Evolutionary conservation across 495 filamentous ascomycete genomes (phyloP), one percentile per base, ranked within the genome.

Genomic region (Talaromyces trachyspermus): DNA sequence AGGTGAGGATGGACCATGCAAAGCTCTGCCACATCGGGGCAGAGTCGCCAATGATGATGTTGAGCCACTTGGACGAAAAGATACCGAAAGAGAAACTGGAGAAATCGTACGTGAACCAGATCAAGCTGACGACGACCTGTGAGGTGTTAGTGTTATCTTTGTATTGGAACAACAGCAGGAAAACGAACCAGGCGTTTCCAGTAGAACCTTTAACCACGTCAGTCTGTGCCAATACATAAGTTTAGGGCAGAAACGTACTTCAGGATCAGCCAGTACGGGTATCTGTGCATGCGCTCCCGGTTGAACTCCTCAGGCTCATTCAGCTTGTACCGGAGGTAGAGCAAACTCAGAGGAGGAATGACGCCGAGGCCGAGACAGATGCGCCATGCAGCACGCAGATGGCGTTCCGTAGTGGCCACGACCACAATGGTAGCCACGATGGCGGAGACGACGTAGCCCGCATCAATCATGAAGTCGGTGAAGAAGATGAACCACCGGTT

Each of bases 51-150:
- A 83, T 71, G 45, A 95, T 83, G 53, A 84, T 81, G 14, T 59
- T 49, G 14, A 95, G 57, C 66, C 87, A 89, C 5, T 76, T 67
- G 7, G 80, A 79, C 0, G 83, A 85, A 63, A 89, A 92, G 52
- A 90, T 86, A 45, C 77, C 69, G 66, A 92, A 92, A 10, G 81
- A 80, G 60, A 92, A 95, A 17, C 81, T 64, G 0, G 79, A 84
- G 55, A 91, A 91, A 67, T 95, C 86, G 59, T 95, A 95, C 54
- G 94, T 76, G 64, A 94, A 95, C 90, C 90, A 96, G 61, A 96
- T 89, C 19, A 85, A 49, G 46, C 77, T 83, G 37, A 95, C 85
- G 11, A 86, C 65, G 4, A 76, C 51, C 39, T 95, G 65, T n/a
- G 78, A 66, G 46, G 61, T 74, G 74, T 69, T 85, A 88, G 61